phyloP scores from a whole-genome alignment of 2,329 filamentous ascomycete species.

The Penicillium glabrum region DNA sequence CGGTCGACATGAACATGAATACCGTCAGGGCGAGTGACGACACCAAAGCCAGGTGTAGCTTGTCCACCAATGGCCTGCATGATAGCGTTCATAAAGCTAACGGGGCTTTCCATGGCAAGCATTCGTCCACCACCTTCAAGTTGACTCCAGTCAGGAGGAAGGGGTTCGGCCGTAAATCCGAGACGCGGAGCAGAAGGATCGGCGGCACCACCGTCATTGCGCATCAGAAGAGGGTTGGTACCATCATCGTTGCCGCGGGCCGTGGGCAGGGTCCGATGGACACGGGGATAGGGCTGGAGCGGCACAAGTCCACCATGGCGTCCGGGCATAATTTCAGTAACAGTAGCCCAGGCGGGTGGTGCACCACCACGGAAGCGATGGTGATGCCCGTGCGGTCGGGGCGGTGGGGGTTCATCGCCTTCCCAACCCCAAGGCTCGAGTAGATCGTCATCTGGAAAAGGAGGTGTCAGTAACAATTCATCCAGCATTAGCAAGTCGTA shows the following conservation, averaged over 20 bases:
- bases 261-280: slow-evolving; percentile 46
- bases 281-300: slow-evolving; percentile 43
- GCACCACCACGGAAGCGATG: slow-evolving; percentile 58
- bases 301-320: slow-evolving; percentile 41
- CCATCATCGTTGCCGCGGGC: slow-evolving; percentile 72
- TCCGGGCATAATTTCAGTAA: slow-evolving; percentile 58
- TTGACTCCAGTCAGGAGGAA: slow-evolving; percentile 53
- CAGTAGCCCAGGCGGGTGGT: slow-evolving; percentile 62
- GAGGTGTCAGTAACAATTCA: slow-evolving; percentile 31
- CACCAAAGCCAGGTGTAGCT: slow-evolving; percentile 43
- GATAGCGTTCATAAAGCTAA: slow-evolving; percentile 59
- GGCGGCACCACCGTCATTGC: slow-evolving; percentile 42
- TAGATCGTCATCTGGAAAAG: slow-evolving; percentile 35
- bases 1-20: slow-evolving; percentile 58
- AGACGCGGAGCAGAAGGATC: slow-evolving; percentile 37
- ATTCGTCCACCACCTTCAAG: slow-evolving; percentile 49
- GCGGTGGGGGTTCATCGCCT: slow-evolving; percentile 51
- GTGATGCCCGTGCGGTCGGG: slow-evolving; percentile 42
- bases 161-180: slow-evolving; percentile 33
- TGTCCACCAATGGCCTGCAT: slow-evolving; percentile 55
- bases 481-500: not conserved
- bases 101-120: slow-evolving; percentile 50
- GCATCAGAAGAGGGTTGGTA: slow-evolving; percentile 80
- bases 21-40: slow-evolving; percentile 48
- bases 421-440: slow-evolving; percentile 53